phyloP scores from a whole-genome alignment of 306 rosid genomes.

The Chamaecrista fasciculata region DNA sequence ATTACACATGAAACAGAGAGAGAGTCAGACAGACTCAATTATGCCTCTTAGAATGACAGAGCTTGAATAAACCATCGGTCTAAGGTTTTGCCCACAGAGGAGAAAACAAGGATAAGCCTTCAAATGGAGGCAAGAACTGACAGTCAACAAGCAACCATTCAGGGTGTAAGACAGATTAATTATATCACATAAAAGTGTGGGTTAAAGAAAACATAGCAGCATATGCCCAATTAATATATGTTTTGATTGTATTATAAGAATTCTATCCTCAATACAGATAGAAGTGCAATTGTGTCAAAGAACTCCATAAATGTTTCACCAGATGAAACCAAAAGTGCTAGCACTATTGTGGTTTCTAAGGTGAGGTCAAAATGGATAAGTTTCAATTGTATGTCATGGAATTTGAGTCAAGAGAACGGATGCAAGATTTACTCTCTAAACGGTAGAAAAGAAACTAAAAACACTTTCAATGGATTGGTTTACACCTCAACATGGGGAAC shows the following conservation, averaged over 20 bases:
- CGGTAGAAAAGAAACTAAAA: background rate
- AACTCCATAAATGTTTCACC: background rate
- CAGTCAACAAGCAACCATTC: background rate
- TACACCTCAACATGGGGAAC: slow-evolving; percentile 8
- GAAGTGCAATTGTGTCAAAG: background rate
- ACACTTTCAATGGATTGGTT: slow-evolving; percentile 2
- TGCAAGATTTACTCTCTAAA: background rate
- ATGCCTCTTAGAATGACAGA: slow-evolving; percentile 22
- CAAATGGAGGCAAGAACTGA: background rate
- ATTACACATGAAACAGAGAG: background rate
- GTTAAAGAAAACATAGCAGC: background rate
- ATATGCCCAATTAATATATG: background rate
- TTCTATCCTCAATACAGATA: background rate
- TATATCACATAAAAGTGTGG: background rate
- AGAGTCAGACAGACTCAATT: background rate
- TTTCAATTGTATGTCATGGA: background rate
- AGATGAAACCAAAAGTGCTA: background rate
- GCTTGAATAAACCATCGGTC: background rate
- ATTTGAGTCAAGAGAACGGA: background rate
- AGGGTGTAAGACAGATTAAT: background rate
- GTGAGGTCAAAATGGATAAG: background rate
- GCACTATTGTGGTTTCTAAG: background rate
- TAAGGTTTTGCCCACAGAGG: background rate
- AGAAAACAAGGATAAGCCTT: background rate
- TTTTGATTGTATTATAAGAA: background rate